These are phyloP conservation scores for Microstroma glucosiphilum DNA, from an alignment of 1,284 basidiomycete species.

Conservation along the genomic window DNA sequence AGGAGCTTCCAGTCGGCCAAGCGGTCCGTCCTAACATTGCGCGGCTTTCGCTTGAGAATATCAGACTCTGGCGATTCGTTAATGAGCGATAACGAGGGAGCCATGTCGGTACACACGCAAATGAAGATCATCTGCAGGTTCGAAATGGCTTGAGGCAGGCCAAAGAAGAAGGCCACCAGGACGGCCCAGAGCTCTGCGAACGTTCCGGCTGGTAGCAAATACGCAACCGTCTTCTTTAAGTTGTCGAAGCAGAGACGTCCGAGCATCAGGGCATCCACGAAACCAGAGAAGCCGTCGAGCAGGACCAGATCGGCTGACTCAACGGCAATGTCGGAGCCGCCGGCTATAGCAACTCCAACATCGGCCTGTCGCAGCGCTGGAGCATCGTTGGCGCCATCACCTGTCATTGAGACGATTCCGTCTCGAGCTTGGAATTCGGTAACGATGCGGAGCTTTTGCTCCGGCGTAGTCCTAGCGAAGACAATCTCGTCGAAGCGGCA, in stretches of 20 bases:
- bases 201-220: constrained; percentile 51
- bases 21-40: constrained; percentile 59
- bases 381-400: constrained; percentile 68
- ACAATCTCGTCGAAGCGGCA: constrained; percentile 64
- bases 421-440: constrained; percentile 59
- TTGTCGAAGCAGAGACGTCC: constrained; percentile 67
- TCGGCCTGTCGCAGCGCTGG: constrained; percentile 55
- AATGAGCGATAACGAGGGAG: constrained; percentile 57
- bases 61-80: constrained; percentile 60
- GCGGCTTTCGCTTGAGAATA: constrained; percentile 61
- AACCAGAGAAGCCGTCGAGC: constrained; percentile 33
- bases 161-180: constrained; percentile 57
- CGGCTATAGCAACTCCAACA: constrained; percentile 56
- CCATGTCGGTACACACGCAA: constrained; percentile 58
- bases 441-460: constrained; percentile 65
- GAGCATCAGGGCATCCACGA: constrained; percentile 33
- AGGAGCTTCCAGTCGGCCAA: constrained; percentile 58
- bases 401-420: constrained; percentile 59
- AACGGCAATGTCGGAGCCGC: constrained; percentile 52
- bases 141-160: constrained; percentile 58
- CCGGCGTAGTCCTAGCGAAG: constrained; percentile 67
- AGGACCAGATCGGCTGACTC: constrained; percentile 45
- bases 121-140: constrained; percentile 57
- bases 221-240: constrained; percentile 56
- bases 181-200: constrained; percentile 68